A percentile compares a stretch with the other conserved stretches of the same genome.
These are phyloP conservation scores for Raffaelea arxii DNA, from an alignment of 2,329 filamentous ascomycete species.

Conservation along the genomic window DNA sequence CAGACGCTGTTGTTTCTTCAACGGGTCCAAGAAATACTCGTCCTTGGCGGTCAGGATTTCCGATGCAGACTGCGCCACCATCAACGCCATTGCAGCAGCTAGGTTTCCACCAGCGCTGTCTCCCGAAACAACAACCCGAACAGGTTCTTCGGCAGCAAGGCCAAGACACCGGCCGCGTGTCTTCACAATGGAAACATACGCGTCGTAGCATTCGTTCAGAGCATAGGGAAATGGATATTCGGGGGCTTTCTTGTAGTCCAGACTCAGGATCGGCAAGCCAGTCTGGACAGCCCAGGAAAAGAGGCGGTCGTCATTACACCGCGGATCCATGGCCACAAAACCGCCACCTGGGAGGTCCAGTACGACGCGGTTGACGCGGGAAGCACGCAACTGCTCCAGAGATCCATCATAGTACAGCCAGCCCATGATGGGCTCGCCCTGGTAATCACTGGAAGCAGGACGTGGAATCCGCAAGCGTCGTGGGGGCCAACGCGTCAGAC, in stretches of 20 bases:
- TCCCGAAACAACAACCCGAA: slow-evolving; percentile 63
- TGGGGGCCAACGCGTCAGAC: slow-evolving; percentile 71
- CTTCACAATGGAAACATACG: slow-evolving; percentile 64
- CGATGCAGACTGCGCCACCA: slow-evolving; percentile 72
- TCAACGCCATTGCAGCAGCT: slow-evolving; percentile 70
- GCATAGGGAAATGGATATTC: slow-evolving; percentile 80
- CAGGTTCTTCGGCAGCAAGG: slow-evolving; percentile 54
- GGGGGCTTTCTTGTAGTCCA: slow-evolving; percentile 85
- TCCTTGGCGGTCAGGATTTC: slow-evolving; percentile 39
- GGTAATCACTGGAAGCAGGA: slow-evolving; percentile 70
- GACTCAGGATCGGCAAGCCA: slow-evolving; percentile 76
- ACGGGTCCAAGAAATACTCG: not conserved
- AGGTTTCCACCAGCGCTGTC: slow-evolving; percentile 80
- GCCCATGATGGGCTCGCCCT: slow-evolving; percentile 61
- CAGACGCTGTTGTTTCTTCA: slow-evolving; percentile 25
- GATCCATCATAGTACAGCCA: slow-evolving; percentile 96
- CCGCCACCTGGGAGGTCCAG: slow-evolving; percentile 90
- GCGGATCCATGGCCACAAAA: slow-evolving; percentile 94
- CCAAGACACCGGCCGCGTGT: slow-evolving; percentile 69
- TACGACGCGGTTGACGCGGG: slow-evolving; percentile 60
- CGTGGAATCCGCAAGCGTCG: slow-evolving; percentile 76
- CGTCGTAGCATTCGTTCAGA: slow-evolving; percentile 79
- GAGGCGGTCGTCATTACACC: slow-evolving; percentile 88
- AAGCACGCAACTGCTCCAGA: slow-evolving; percentile 49
- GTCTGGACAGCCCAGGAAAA: slow-evolving; percentile 86